A percentile compares a stretch with the other conserved stretches of the same genome.
These are phyloP conservation scores for Penicillium fuscoglaucum DNA, from an alignment of 2,329 filamentous ascomycete species.

Conservation along the genomic window DNA sequence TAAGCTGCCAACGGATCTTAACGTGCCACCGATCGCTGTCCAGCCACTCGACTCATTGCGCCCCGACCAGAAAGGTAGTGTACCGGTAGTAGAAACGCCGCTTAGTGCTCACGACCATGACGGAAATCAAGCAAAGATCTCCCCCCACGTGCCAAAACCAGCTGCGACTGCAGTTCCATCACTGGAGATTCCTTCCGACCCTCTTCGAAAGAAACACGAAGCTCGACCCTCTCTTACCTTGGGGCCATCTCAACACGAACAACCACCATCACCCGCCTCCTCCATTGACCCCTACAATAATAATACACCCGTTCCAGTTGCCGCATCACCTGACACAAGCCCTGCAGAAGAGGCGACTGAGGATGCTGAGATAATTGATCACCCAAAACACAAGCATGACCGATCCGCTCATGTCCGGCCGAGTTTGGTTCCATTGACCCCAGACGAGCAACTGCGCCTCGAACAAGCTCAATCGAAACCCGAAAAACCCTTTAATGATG, in stretches of 20 bases:
- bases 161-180: slow-evolving; percentile 17
- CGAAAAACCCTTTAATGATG: slow-evolving; percentile 25
- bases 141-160: slow-evolving; percentile 23
- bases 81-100: slow-evolving; percentile 25
- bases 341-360: slow-evolving; percentile 61
- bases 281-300: slow-evolving; percentile 69
- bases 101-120: slow-evolving; percentile 27
- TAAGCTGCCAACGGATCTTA: slow-evolving; percentile 11
- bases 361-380: slow-evolving; percentile 48
- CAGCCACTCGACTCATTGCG: slow-evolving; percentile 57
- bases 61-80: slow-evolving; percentile 17
- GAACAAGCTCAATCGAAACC: slow-evolving; percentile 54
- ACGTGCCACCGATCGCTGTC: slow-evolving; percentile 24
- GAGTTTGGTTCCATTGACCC: slow-evolving; percentile 49
- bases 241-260: slow-evolving; percentile 33
- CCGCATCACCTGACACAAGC: slow-evolving; percentile 71
- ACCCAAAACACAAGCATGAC: slow-evolving; percentile 28
- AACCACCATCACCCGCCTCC: slow-evolving; percentile 57
- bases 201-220: slow-evolving; percentile 31
- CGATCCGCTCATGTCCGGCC: slow-evolving; percentile 26
- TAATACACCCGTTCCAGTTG: slow-evolving; percentile 68
- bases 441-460: slow-evolving; percentile 59
- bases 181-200: slow-evolving; percentile 19
- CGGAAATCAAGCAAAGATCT: slow-evolving; percentile 20
- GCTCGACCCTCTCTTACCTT: slow-evolving; percentile 31